These are phyloP conservation scores for Begonia peltatifolia DNA, from an alignment of 306 rosid genomes.

Conservation along the genomic window DNA sequence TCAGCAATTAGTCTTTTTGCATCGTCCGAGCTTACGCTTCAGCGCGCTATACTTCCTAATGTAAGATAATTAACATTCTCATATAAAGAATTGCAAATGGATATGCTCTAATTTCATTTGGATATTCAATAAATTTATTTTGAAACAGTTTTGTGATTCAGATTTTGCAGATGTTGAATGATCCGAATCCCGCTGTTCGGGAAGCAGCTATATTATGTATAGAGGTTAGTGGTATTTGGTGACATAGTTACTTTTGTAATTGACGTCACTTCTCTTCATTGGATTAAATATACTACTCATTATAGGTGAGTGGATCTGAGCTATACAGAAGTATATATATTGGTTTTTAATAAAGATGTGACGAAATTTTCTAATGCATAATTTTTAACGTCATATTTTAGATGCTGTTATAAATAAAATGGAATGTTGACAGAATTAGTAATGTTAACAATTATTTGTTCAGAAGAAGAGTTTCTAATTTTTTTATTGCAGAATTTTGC, in stretches of 20 bases:
- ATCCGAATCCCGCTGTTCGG: slow-evolving; percentile 76
- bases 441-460: too few relatives aligned
- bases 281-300: not conserved
- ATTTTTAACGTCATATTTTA: too few relatives aligned
- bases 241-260: not conserved
- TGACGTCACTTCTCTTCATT: not conserved
- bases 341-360: too few relatives aligned
- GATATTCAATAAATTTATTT: too few relatives aligned
- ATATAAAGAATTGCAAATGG: too few relatives aligned
- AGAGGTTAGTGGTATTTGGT: slow-evolving; percentile 44
- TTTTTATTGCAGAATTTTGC: too few relatives aligned
- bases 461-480: too few relatives aligned
- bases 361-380: too few relatives aligned
- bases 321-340: too few relatives aligned
- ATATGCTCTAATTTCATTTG: too few relatives aligned
- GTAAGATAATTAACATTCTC: slow-evolving; percentile 26
- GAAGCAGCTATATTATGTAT: slow-evolving; percentile 87
- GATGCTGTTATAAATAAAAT: too few relatives aligned
- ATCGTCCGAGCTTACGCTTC: slow-evolving; percentile 86
- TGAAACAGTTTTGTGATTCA: slow-evolving; percentile 18
- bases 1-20: slow-evolving; percentile 88
- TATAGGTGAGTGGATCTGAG: not conserved
- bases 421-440: too few relatives aligned
- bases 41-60: slow-evolving; percentile 81
- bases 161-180: slow-evolving; percentile 87